Base-by-base conservation (phyloP, 371 early-diverging fungal genomes). In the Funneliformis caledonium region DNA sequence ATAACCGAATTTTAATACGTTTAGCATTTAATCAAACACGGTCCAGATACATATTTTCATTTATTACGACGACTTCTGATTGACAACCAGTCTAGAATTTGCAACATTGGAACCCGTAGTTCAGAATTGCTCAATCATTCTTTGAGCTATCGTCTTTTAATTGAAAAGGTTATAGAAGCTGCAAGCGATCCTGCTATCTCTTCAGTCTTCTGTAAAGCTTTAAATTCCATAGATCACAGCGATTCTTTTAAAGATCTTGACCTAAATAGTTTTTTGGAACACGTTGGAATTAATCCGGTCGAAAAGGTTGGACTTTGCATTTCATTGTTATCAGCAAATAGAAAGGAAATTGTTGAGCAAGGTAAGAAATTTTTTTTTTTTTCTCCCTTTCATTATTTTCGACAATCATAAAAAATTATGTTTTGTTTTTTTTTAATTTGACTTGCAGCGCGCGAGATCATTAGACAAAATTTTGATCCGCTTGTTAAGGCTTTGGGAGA, bases 11-110 rank as follows among this genome's bases (percentile, higher is more conserved):
- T 56, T 56, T 56, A n/a, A 19, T 19, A 16, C 16, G 7, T 69
- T 37, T 81, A 92, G 92, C 81, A 90, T 47, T 87, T 90, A 70
- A 87, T 88, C 72, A 85, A 88, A 8, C 87, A 90, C 88, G 92
- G 91, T 50, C 87, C 88, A 80, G 85, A 83, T 61, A 88, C 90
- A 61, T 87, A 88, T 56, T 84, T 90, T 73, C 91, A 90, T 79
- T 83, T 92, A 72, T 83, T 91, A 60, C 85, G 89, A 61, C 87
- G 84, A 72, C 82, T 92, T 33, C 82, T 91, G 31, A 84, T 87
- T 74, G 89, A 88, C 64, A 85, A 81, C 59, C 81, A 81, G 81
- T 80, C 52, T 72, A 84, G 47, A 82, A 78, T 76, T 76, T 82
- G 65, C 78, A 80, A 31, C 42, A 78, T 33, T 80, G 78, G 78